Conservation (phyloP, 2,329 filamentous ascomycete species). For the Podosphaera xanthii region DNA sequence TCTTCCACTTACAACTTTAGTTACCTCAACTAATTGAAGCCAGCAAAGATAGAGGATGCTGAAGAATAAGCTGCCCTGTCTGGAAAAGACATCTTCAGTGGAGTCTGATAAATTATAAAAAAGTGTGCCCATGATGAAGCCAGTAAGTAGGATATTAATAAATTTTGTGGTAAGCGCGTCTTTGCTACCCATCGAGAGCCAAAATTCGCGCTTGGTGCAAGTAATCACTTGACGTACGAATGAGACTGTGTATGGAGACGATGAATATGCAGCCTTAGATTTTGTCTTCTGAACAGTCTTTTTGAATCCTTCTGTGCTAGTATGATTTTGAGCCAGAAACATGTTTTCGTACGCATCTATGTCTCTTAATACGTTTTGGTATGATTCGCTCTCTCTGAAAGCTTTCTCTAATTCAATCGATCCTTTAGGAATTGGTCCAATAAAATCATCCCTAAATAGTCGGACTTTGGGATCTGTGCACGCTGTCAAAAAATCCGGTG, state of each 20-base stretch:
- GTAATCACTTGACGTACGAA: conserved; percentile 70
- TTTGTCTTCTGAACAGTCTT: conserved; percentile 57
- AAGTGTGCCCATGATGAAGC: conserved; percentile 57
- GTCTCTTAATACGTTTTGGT: conserved; percentile 33
- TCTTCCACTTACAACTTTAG: conserved; percentile 50
- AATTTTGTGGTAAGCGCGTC: conserved; percentile 55
- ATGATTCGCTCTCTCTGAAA: conserved; percentile 41
- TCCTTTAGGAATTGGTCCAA: conserved; percentile 42
- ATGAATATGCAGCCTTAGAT: conserved; percentile 43
- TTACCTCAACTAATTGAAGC: conserved; percentile 60
- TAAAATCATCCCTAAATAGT: conserved; percentile 42
- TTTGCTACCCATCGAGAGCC: conserved; percentile 69
- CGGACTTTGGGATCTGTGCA: conserved; percentile 66
- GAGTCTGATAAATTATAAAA: conserved; percentile 47
- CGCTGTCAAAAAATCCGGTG: conserved; percentile 56
- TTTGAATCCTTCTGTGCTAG: conserved; percentile 57
- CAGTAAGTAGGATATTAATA: conserved; percentile 47
- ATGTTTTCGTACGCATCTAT: conserved; percentile 46
- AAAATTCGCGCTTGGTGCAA: conserved; percentile 62
- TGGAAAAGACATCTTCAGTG: conserved; percentile 51
- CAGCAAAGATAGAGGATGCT: conserved; percentile 71
- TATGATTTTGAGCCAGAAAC: conserved; percentile 39
- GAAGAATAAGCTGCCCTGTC: conserved; percentile 63
- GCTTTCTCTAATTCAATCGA: conserved; percentile 44
- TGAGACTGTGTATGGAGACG: conserved; percentile 62